A percentile compares a stretch with the other conserved stretches of the same genome.
Conservation (phyloP, 2,329 filamentous ascomycete genomes). For the Torrubiellomyces zombiae region DNA sequence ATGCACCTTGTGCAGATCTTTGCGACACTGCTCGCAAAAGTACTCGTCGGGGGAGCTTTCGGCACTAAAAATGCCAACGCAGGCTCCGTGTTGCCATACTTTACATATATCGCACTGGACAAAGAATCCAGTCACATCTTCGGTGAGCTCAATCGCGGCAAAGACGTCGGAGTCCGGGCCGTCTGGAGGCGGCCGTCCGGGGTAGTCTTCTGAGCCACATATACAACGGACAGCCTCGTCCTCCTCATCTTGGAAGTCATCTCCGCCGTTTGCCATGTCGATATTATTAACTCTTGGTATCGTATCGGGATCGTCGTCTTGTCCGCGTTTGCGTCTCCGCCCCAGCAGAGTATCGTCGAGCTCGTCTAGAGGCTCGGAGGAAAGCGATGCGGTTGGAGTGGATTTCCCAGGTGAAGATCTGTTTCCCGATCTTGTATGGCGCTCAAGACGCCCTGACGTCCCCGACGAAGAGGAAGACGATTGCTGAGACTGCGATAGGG, state of each 20-base stretch:
- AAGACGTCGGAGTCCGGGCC: constrained; percentile 40
- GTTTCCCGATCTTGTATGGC: constrained; percentile 53
- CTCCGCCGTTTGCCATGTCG: constrained; percentile 44
- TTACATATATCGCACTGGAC: constrained; percentile 97
- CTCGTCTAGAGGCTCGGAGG: constrained; percentile 52
- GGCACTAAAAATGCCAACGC: constrained; percentile 92
- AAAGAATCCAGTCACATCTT: constrained; percentile 87
- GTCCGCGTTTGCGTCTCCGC: constrained; percentile 63
- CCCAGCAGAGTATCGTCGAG: constrained; percentile 55
- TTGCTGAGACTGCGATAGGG: constrained; percentile 59
- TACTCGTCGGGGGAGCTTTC: constrained; percentile 89
- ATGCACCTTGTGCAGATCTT: constrained; percentile 76
- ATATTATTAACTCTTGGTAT: constrained; percentile 22
- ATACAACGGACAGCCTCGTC: constrained; percentile 93
- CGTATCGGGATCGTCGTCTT: constrained; percentile 41
- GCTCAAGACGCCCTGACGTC: constrained; percentile 59
- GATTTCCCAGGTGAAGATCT: constrained; percentile 66
- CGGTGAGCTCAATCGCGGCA: constrained; percentile 47
- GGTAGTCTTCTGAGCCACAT: constrained; percentile 88
- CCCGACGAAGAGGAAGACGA: constrained; percentile 70
- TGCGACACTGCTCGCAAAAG: constrained; percentile 89
- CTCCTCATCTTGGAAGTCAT: constrained; percentile 58
- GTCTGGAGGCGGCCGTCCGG: constrained; percentile 56
- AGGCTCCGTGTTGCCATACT: constrained; percentile 97
- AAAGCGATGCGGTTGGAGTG: constrained; percentile 54